phyloP scores from a whole-genome alignment of 2,329 filamentous ascomycete species.

The Nothophaeocryptopus gaeumannii region DNA sequence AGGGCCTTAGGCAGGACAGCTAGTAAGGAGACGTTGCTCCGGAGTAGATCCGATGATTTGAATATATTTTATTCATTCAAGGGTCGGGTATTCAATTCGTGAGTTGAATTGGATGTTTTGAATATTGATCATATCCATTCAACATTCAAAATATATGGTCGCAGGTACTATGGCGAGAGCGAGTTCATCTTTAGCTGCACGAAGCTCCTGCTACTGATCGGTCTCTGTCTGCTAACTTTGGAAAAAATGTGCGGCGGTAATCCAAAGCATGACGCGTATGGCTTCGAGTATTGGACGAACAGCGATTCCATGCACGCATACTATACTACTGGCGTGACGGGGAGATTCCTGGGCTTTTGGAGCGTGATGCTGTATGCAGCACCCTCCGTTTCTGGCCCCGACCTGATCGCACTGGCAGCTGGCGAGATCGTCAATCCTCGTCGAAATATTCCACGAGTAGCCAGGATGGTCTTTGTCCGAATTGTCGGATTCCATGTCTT shows the following conservation, averaged over 20 bases:
- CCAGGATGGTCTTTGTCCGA: conserved; percentile 7
- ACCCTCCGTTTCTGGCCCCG: conserved; percentile 51
- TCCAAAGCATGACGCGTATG: conserved; percentile 16
- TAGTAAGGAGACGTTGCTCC: too few relatives aligned
- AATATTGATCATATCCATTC: too few relatives aligned
- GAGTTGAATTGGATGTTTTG: too few relatives aligned
- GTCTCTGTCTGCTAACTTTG: conserved; percentile 10
- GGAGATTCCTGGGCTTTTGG: conserved; percentile 41
- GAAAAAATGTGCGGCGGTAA: conserved; percentile 16
- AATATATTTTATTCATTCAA: too few relatives aligned
- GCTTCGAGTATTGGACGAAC: conserved; percentile 18
- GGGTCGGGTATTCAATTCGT: too few relatives aligned
- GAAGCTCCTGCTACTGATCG: conserved; percentile 3
- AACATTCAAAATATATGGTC: too few relatives aligned
- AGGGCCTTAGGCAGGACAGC: too few relatives aligned
- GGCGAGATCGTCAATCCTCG: conserved; percentile 19
- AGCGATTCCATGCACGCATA: conserved; percentile 9
- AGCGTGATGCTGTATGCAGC: conserved; percentile 68
- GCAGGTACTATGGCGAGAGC: background rate
- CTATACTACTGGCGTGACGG: conserved; percentile 19
- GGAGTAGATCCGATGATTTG: too few relatives aligned
- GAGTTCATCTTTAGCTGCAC: conserved; percentile 3
- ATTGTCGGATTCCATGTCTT: conserved; percentile 10
- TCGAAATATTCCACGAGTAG: conserved; percentile 13
- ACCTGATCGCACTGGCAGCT: conserved; percentile 16